These are phyloP conservation scores for Psilocybe mexicana DNA, from an alignment of 1,284 basidiomycete species.

Conservation along the genomic window DNA sequence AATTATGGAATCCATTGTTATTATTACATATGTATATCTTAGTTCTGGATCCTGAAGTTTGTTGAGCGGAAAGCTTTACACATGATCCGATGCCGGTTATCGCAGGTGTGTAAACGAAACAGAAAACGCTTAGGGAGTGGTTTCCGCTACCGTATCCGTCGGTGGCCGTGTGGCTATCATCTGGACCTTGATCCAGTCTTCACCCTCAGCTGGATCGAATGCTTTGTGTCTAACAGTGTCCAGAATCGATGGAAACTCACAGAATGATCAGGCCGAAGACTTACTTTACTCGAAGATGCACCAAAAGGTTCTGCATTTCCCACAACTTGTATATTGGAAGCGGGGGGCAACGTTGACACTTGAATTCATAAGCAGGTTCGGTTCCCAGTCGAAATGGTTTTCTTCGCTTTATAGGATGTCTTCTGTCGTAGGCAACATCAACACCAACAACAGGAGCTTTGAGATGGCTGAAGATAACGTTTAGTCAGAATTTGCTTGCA, in stretches of 20 bases:
- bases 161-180: constrained; percentile 8
- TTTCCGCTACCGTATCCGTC: neutral
- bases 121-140: neutral
- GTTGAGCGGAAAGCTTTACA: too few relatives aligned
- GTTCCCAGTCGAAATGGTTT: constrained; percentile 18
- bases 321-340: constrained; percentile 21
- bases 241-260: neutral
- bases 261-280: neutral
- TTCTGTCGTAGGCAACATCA: constrained; percentile 17
- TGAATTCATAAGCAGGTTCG: constrained; percentile 19
- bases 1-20: too few relatives aligned
- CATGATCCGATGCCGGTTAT: too few relatives aligned
- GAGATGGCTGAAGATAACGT: constrained; percentile 13
- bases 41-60: too few relatives aligned
- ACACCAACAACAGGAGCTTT: constrained; percentile 15
- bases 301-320: constrained; percentile 16
- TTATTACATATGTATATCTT: too few relatives aligned
- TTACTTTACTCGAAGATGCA: constrained; percentile 19
- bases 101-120: too few relatives aligned
- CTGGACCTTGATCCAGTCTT: constrained; percentile 17
- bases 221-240: constrained; percentile 13
- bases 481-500: neutral
- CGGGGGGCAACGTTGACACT: constrained; percentile 18
- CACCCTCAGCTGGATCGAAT: constrained; percentile 10
- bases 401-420: constrained; percentile 10